Base-by-base conservation (phyloP, 805 yeast genomes). In the Candida silvatica region DNA sequence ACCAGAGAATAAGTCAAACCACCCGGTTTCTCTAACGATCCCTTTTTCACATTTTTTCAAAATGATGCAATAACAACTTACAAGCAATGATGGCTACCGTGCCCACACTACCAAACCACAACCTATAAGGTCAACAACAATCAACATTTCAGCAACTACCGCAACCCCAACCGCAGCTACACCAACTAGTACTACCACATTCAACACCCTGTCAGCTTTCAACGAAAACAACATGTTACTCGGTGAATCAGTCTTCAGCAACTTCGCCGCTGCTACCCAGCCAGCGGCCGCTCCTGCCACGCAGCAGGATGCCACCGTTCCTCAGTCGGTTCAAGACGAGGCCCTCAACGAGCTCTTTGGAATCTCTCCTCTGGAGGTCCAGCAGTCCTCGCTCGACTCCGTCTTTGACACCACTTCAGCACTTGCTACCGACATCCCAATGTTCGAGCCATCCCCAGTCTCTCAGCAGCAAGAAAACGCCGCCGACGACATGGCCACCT, bases 341-440 rank as follows among this genome's bases (percentile, higher is more conserved):
- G 15, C 20, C 15, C 20, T 14, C n/a, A 24, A 17, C 18, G 16
- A 15, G 15, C 30, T 28, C 17, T 15, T 16, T 16, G 18, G 15
- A 20, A 15, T 27, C 23, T 62, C 78, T 35, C 77, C 80, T 8
- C 54, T 72, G 40, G 67, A 70, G 43, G 61, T 78, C 47, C 75
- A 71, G 48, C 58, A 71, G 11, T 62, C 68, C 33, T 67, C 72
- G 20, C 51, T 74, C 45, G 72, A 71, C 34, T 69, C 77, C 11
- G 71, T 71, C 25, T 71, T 74, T 46, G 56, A 64, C 20, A 3
- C 30, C 14, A 11, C 29, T 17, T 24, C 27, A 4, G 12, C 31
- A n/a, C 53, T 49, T 28, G 35, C 41, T 12, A 27, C 35, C 3
- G 46, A 42, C 12, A 31, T 77, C 47, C 79, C 83, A 38, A 71